phyloP scores from a whole-genome alignment of 345 rosid genomes.

The Crucihimalaya himalaica region DNA sequence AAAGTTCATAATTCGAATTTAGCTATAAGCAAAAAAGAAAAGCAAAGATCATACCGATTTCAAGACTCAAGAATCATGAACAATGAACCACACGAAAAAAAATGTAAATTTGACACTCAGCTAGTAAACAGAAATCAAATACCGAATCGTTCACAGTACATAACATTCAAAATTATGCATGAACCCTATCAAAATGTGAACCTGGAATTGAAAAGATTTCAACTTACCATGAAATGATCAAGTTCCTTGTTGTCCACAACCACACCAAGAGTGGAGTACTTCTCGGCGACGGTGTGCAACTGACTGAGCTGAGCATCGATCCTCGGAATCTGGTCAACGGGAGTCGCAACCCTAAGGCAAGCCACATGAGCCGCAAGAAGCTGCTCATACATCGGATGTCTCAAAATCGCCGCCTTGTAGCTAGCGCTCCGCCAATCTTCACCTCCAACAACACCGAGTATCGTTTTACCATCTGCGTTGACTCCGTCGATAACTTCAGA shows the following conservation, averaged over 20 bases:
- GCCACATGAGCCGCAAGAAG: conserved; percentile 87
- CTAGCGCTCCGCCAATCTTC: conserved; percentile 77
- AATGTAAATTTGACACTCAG: background rate
- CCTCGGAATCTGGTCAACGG: conserved; percentile 92
- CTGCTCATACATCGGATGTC: conserved; percentile 93
- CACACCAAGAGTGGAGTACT: conserved; percentile 61
- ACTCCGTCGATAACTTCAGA: conserved; percentile 52
- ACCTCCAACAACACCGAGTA: conserved; percentile 36
- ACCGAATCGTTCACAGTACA: background rate
- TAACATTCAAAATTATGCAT: background rate
- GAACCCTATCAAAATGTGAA: background rate
- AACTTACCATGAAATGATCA: conserved; percentile 37
- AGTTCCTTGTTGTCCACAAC: conserved; percentile 38
- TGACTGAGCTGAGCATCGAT: conserved; percentile 90
- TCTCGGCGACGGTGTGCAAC: conserved; percentile 83
- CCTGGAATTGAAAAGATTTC: background rate
- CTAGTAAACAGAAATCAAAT: background rate
- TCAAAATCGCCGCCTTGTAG: conserved; percentile 73
- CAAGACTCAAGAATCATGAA: background rate
- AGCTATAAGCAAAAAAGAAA: no score
- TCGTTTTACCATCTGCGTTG: conserved; percentile 33
- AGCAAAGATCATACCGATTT: background rate
- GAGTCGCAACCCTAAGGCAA: conserved; percentile 86
- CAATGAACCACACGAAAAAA: background rate
- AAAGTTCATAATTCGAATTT: conserved; percentile 5